Conservation (phyloP, 306 rosid genomes). For the Vigna radiata region DNA sequence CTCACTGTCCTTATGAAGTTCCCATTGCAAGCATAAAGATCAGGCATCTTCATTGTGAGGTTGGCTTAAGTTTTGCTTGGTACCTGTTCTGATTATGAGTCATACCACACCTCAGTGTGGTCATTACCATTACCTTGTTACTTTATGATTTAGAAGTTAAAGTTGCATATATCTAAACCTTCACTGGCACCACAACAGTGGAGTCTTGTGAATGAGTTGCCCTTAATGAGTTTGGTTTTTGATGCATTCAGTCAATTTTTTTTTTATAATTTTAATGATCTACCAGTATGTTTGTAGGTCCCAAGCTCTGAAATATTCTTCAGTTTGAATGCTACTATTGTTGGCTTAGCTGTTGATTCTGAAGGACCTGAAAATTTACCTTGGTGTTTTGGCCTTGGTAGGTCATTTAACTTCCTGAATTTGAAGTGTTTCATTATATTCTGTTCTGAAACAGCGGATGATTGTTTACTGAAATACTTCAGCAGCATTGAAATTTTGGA, state of each 20-base stretch:
- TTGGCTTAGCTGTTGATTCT: constrained; percentile 84
- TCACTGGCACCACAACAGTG: constrained; percentile 8
- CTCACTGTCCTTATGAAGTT: constrained; percentile 89
- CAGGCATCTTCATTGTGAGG: constrained; percentile 81
- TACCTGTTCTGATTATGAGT: constrained; percentile 27
- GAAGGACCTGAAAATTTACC: constrained; percentile 63
- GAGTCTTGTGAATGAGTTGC: constrained; percentile 6
- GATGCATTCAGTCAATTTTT: constrained; percentile 37
- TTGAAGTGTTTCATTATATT: constrained; percentile 13
- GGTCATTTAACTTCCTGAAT: constrained; percentile 45
- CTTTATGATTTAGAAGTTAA: constrained; percentile 28
- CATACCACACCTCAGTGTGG: not conserved
- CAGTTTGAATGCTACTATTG: constrained; percentile 83
- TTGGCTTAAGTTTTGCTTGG: constrained; percentile 46
- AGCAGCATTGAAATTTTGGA: constrained; percentile 13
- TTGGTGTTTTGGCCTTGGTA: constrained; percentile 94
- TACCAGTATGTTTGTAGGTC: constrained; percentile 60
- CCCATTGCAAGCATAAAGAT: constrained; percentile 80
- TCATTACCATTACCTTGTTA: constrained; percentile 22
- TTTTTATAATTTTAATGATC: constrained; percentile 21
- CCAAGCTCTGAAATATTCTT: constrained; percentile 70
- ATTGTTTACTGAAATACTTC: constrained; percentile 1
- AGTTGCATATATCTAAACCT: constrained; percentile 17
- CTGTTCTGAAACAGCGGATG: constrained; percentile 7
- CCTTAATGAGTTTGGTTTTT: constrained; percentile 30